Evolutionary conservation across 2,329 filamentous ascomycete species (phyloP).

Genomic region (Pseudogymnoascus pannorum): DNA sequence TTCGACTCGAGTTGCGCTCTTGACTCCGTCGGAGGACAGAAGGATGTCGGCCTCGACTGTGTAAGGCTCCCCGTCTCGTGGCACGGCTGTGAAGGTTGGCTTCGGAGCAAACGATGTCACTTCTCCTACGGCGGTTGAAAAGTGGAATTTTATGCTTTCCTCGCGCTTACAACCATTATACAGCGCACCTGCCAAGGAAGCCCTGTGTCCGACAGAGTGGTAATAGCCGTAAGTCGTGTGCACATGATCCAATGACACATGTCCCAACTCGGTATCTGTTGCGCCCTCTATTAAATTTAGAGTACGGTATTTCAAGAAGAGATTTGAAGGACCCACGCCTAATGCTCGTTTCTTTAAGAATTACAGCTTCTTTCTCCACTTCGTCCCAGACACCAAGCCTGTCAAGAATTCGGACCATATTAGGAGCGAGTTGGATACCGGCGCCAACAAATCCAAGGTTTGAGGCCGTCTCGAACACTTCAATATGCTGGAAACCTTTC

Average conservation of each 20-base stretch:
- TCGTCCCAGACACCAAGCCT: conserved; percentile 63
- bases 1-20: conserved; percentile 41
- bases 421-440: conserved; percentile 77
- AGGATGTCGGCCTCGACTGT: conserved; percentile 47
- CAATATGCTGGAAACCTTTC: conserved; percentile 65
- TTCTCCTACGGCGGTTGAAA: conserved; percentile 48
- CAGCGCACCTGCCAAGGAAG: conserved; percentile 61
- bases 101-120: conserved; percentile 53
- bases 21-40: conserved; percentile 50
- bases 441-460: conserved; percentile 75
- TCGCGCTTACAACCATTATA: conserved; percentile 63
- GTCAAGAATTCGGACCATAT: conserved; percentile 71
- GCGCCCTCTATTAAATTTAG: conserved; percentile 47
- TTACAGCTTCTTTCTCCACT: conserved; percentile 64
- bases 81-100: conserved; percentile 52
- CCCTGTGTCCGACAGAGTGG: conserved; percentile 73
- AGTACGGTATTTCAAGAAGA: background rate
- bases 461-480: conserved; percentile 66
- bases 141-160: conserved; percentile 59
- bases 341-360: conserved; percentile 65
- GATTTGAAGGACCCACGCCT: conserved; percentile 40
- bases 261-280: conserved; percentile 60
- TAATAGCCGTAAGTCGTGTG: conserved; percentile 62
- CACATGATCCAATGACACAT: conserved; percentile 63
- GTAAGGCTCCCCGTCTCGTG: conserved; percentile 47